phyloP scores from a whole-genome alignment of 2,329 filamentous ascomycete species.

The Aureobasidium sp. region DNA sequence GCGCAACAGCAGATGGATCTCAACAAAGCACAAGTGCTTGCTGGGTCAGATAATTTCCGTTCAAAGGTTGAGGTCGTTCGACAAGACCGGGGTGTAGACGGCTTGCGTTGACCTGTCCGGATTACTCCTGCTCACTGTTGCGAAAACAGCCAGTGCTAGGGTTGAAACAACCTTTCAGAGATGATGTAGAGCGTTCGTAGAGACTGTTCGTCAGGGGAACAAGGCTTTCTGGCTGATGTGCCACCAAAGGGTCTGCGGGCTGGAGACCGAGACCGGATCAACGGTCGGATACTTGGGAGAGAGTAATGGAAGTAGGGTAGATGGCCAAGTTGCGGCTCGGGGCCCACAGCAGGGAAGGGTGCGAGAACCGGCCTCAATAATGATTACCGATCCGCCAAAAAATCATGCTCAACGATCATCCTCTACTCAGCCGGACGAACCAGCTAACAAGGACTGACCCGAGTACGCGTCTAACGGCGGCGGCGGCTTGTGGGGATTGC shows the following conservation, averaged over 20 bases:
- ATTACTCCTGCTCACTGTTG: neutral
- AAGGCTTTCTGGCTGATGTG: neutral
- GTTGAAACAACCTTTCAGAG: neutral
- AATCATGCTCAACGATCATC: neutral
- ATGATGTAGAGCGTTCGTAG: neutral
- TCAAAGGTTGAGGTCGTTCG: neutral
- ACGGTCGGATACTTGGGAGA: neutral
- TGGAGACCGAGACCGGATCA: neutral
- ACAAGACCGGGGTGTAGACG: neutral
- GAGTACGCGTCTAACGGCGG: neutral
- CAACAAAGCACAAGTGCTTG: neutral
- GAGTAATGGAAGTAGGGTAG: neutral
- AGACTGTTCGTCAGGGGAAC: neutral
- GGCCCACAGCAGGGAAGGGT: neutral
- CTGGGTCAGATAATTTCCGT: neutral
- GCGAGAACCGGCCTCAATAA: neutral
- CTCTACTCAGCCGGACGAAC: neutral
- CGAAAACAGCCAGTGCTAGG: neutral
- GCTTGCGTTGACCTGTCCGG: neutral
- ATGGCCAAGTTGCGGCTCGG: constrained; percentile 1
- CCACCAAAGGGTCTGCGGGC: neutral
- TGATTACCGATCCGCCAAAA: neutral
- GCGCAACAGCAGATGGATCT: neutral
- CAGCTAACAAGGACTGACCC: neutral
- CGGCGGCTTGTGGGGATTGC: constrained; percentile 4